Conservation (phyloP, 2,329 filamentous ascomycete genomes). For the Purpureocillium lavendulum region DNA sequence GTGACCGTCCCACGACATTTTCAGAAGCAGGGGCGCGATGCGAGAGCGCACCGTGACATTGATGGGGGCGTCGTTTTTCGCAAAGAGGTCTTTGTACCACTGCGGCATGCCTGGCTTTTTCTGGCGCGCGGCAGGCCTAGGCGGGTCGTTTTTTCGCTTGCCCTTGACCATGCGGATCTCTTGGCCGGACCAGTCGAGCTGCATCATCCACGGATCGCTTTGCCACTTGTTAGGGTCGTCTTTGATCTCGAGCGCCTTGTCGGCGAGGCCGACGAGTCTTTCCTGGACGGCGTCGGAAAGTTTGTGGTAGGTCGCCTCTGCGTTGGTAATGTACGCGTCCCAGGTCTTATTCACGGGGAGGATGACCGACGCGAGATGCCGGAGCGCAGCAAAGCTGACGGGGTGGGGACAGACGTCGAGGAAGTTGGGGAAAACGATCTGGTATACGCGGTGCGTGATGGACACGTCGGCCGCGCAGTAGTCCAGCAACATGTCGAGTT, state of each 20-base stretch:
- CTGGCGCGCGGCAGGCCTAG: constrained; percentile 69
- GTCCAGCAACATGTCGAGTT: constrained; percentile 75
- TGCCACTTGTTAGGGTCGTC: constrained; percentile 59
- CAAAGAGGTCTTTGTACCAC: constrained; percentile 92
- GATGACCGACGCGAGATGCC: constrained; percentile 90
- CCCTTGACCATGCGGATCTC: constrained; percentile 86
- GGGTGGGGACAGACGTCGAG: constrained; percentile 87
- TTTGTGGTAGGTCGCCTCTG: constrained; percentile 75
- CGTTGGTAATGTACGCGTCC: constrained; percentile 74
- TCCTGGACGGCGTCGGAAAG: constrained; percentile 71
- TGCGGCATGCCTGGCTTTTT: constrained; percentile 92
- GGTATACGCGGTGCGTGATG: constrained; percentile 89
- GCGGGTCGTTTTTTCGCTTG: constrained; percentile 77
- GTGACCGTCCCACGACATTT: constrained; percentile 79
- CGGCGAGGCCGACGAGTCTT: constrained; percentile 62
- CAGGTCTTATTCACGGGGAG: constrained; percentile 83
- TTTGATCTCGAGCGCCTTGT: constrained; percentile 71
- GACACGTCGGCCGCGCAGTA: constrained; percentile 94
- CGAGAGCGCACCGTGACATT: constrained; percentile 78
- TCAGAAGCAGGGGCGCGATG: constrained; percentile 76
- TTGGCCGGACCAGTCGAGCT: constrained; percentile 93
- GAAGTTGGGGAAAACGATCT: constrained; percentile 86
- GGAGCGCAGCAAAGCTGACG: constrained; percentile 88
- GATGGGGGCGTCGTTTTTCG: constrained; percentile 59
- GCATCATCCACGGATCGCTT: constrained; percentile 82